Conservation (phyloP, 75 land plant genomes). For the Sequoiadendron giganteum region DNA sequence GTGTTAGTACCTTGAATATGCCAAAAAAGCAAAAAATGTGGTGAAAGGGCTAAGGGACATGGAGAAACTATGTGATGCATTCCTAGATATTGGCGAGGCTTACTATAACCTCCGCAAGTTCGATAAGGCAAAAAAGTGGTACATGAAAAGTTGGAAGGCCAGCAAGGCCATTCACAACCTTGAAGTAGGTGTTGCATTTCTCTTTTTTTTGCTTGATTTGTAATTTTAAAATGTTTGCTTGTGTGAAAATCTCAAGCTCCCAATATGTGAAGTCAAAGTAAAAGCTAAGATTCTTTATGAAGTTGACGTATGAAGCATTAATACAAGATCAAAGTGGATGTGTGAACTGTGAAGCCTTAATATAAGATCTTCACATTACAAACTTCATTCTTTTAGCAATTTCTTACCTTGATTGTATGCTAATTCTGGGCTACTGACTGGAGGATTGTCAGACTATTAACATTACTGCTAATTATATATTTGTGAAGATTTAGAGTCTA, state of each 20-base stretch:
- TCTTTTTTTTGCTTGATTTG: background rate
- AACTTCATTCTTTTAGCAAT: background rate
- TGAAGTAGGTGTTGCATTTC: conserved; percentile 53
- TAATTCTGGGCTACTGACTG: background rate
- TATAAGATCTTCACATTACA: background rate
- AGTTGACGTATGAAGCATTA: background rate
- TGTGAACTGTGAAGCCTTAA: background rate
- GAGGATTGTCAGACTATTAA: background rate
- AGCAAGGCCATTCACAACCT: conserved; percentile 67
- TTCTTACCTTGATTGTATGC: background rate
- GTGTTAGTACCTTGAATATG: conserved; percentile 62
- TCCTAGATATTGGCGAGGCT: conserved; percentile 70
- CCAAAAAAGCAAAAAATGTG: conserved; percentile 68
- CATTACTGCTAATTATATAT: background rate
- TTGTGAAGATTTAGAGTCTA: background rate
- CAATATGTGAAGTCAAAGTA: background rate
- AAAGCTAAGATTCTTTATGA: background rate
- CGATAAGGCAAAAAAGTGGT: conserved; percentile 83
- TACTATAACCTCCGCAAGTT: conserved; percentile 76
- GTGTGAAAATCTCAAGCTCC: background rate
- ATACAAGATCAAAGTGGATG: background rate
- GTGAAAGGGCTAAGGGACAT: conserved; percentile 72
- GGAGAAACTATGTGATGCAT: conserved; percentile 89
- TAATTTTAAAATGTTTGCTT: background rate
- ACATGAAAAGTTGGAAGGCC: conserved; percentile 60